Conservation (phyloP, 805 yeast species). For the Sugiyamaella valdiviana region DNA sequence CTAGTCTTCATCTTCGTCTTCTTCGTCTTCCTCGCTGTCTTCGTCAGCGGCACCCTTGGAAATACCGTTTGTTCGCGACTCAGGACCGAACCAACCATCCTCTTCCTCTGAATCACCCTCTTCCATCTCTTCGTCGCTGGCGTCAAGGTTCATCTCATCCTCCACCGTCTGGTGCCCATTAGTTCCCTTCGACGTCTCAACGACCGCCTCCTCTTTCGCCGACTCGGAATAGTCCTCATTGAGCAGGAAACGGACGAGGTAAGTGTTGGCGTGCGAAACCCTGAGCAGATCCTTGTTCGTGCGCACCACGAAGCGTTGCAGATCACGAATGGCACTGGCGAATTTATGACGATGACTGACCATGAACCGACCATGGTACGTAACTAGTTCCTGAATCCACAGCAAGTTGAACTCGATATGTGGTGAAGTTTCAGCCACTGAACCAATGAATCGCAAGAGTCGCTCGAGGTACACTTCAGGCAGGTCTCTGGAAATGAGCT, state of each 20-base stretch:
- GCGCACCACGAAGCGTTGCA: conserved; percentile 69
- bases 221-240: conserved; percentile 6
- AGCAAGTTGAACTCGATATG: conserved; percentile 79
- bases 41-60: background rate
- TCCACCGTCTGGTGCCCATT: conserved; percentile 19
- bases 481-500: conserved; percentile 56
- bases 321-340: conserved; percentile 55
- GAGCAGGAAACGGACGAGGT: conserved; percentile 19
- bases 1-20: background rate
- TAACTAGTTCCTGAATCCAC: conserved; percentile 69
- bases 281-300: conserved; percentile 59
- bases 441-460: conserved; percentile 63
- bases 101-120: conserved; percentile 30
- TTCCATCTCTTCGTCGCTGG: conserved; percentile 32
- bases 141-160: conserved; percentile 26
- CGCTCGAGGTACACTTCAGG: conserved; percentile 73
- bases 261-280: conserved; percentile 26
- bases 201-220: background rate
- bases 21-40: conserved; percentile 1
- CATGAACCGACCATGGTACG: conserved; percentile 73
- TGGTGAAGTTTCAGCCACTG: conserved; percentile 58
- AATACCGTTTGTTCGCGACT: conserved; percentile 18
- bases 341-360: conserved; percentile 55
- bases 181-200: background rate
- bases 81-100: conserved; percentile 34